Conservation (phyloP, 1,284 basidiomycete genomes). For the Cystobasidiaceae sp. region DNA sequence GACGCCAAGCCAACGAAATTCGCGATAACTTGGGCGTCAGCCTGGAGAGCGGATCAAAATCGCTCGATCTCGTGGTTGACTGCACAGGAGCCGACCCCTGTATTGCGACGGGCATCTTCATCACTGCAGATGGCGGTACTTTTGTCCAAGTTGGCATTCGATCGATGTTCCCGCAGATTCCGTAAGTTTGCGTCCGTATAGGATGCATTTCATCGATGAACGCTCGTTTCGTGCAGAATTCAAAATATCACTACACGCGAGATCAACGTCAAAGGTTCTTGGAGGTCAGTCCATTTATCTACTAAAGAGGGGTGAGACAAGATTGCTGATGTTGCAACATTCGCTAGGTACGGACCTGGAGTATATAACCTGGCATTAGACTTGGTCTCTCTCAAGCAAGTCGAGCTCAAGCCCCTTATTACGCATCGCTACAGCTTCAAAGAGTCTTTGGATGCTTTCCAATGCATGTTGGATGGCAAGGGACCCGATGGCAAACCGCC, state of each 20-base stretch:
- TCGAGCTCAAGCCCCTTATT: constrained; percentile 54
- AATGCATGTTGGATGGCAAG: constrained; percentile 59
- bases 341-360: constrained; percentile 59
- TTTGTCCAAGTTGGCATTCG: constrained; percentile 59
- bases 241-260: constrained; percentile 65
- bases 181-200: constrained; percentile 30
- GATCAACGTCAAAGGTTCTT: constrained; percentile 73
- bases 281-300: constrained; percentile 50
- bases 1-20: constrained; percentile 48
- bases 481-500: constrained; percentile 56
- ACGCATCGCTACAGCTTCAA: constrained; percentile 52
- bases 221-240: constrained; percentile 32
- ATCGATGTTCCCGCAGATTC: constrained; percentile 45
- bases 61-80: constrained; percentile 58
- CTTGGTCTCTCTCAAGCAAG: constrained; percentile 52
- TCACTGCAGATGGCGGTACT: constrained; percentile 67
- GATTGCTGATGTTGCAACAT: constrained; percentile 47
- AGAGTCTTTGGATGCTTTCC: constrained; percentile 54
- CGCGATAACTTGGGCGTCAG: constrained; percentile 49
- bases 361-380: constrained; percentile 57
- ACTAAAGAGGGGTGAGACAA: constrained; percentile 50
- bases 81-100: constrained; percentile 58
- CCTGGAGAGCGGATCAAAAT: constrained; percentile 48
- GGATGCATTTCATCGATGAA: not conserved
- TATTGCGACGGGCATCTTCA: constrained; percentile 54